Evolutionary conservation across 768 basidiomycete genomes (phyloP).

Genomic region (Serendipita sp.): DNA sequence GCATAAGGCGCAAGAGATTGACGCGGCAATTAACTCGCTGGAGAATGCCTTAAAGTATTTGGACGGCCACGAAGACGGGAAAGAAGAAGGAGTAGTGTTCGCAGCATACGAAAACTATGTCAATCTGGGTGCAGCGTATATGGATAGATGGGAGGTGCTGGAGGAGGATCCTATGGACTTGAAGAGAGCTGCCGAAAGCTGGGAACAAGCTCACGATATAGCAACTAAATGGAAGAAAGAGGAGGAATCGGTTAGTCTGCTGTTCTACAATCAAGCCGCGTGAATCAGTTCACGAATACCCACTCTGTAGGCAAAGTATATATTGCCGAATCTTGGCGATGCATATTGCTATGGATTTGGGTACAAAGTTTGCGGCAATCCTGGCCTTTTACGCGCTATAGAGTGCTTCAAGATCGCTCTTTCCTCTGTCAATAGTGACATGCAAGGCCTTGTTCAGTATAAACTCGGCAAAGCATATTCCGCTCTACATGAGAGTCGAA

Average conservation of each 20-base stretch:
- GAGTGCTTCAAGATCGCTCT: neutral
- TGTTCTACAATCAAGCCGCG: neutral
- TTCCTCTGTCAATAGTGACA: neutral
- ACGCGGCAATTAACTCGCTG: neutral
- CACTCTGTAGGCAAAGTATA: neutral
- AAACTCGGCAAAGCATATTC: neutral
- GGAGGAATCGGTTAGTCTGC: too few relatives aligned
- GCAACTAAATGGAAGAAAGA: neutral
- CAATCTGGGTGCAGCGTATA: constrained; percentile 1
- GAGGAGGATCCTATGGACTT: neutral
- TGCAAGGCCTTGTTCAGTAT: neutral
- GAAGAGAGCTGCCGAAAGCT: neutral
- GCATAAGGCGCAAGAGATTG: neutral
- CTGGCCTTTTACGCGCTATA: neutral
- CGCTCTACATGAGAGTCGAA: neutral
- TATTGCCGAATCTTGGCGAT: constrained; percentile 1
- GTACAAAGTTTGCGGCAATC: neutral
- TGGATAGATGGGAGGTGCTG: neutral
- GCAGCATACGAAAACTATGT: neutral
- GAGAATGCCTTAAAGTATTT: neutral
- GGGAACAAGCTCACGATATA: neutral
- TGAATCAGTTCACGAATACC: neutral
- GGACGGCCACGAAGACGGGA: neutral
- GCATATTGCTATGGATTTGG: neutral
- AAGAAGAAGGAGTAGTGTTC: neutral